phyloP scores from a whole-genome alignment of 2,329 filamentous ascomycete genomes.

The Penicillium sp. region DNA sequence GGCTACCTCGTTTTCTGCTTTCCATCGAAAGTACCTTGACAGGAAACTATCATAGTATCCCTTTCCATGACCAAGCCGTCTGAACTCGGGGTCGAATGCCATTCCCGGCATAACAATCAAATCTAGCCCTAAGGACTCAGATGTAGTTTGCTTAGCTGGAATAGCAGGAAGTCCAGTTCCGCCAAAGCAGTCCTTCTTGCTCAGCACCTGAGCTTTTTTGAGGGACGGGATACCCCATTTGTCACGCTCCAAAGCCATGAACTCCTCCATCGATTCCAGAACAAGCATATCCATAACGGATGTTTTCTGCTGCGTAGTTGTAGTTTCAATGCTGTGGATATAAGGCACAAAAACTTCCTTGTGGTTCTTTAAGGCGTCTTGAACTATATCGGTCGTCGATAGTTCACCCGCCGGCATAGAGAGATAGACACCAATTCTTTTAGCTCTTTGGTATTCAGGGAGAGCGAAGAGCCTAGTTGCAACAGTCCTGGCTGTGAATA shows the following conservation, averaged over 20 bases:
- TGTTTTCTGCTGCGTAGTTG: conserved; percentile 50
- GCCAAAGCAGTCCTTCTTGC: conserved; percentile 75
- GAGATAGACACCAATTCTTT: conserved; percentile 81
- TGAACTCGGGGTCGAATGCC: conserved; percentile 78
- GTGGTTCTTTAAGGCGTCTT: conserved; percentile 73
- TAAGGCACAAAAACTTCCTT: conserved; percentile 94
- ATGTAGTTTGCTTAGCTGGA: conserved; percentile 22
- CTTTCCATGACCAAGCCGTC: conserved; percentile 88
- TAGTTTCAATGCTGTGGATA: conserved; percentile 66
- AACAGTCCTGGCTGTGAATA: conserved; percentile 64
- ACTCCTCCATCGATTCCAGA: conserved; percentile 74
- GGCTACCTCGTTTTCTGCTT: conserved; percentile 37
- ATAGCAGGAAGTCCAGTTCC: conserved; percentile 52
- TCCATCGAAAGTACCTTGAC: conserved; percentile 67
- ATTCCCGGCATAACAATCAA: conserved; percentile 91
- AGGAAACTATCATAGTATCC: conserved; percentile 97
- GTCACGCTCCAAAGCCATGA: conserved; percentile 75
- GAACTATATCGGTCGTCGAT: conserved; percentile 80
- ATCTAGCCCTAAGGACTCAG: conserved; percentile 64
- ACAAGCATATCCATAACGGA: conserved; percentile 97
- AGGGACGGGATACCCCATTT: conserved; percentile 96
- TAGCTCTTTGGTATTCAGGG: conserved; percentile 75
- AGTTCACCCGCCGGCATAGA: conserved; percentile 91
- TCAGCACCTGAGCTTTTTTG: conserved; percentile 64
- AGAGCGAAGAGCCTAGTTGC: conserved; percentile 69